Conservation (phyloP, 2,329 filamentous ascomycete species). For the Gnomoniopsis smithogilvyi region DNA sequence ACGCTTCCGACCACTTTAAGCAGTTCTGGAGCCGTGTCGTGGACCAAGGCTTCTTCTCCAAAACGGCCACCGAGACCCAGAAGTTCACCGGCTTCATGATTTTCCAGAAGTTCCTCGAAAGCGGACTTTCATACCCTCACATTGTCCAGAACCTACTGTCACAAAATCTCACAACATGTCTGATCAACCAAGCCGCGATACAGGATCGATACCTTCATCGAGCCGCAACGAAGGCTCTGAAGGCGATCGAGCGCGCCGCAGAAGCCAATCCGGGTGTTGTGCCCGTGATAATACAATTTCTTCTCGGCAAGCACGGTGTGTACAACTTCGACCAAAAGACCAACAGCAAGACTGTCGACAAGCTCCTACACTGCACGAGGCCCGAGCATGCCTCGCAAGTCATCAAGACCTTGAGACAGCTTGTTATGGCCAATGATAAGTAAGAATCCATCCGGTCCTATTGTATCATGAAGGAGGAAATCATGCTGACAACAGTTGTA, state of each 20-base stretch:
- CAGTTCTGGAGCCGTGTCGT: slow-evolving; percentile 85
- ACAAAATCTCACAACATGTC: slow-evolving; percentile 74
- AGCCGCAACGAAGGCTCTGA: slow-evolving; percentile 73
- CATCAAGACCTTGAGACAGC: slow-evolving; percentile 11
- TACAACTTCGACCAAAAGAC: slow-evolving; percentile 85
- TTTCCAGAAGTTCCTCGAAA: slow-evolving; percentile 70
- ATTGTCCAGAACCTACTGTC: slow-evolving; percentile 67
- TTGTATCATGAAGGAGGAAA: background rate
- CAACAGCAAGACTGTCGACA: slow-evolving; percentile 52
- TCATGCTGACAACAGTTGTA: background rate
- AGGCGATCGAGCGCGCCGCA: slow-evolving; percentile 63
- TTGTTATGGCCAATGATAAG: slow-evolving; percentile 29
- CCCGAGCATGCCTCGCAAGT: slow-evolving; percentile 9
- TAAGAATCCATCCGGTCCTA: slow-evolving; percentile 21
- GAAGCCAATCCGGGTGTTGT: slow-evolving; percentile 59
- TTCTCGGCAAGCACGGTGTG: slow-evolving; percentile 68
- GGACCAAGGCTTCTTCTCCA: slow-evolving; percentile 82
- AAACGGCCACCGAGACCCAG: slow-evolving; percentile 77
- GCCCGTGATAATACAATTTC: slow-evolving; percentile 56
- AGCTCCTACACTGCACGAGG: slow-evolving; percentile 39
- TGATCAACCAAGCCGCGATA: slow-evolving; percentile 79
- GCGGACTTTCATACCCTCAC: slow-evolving; percentile 42
- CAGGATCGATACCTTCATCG: slow-evolving; percentile 77
- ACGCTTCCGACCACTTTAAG: slow-evolving; percentile 52
- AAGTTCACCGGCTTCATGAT: slow-evolving; percentile 92